A percentile compares a stretch with the other conserved stretches of the same genome.
These are phyloP conservation scores for Magnaporthiopsis incrustans DNA, from an alignment of 2,329 filamentous ascomycete species.

Conservation along the genomic window DNA sequence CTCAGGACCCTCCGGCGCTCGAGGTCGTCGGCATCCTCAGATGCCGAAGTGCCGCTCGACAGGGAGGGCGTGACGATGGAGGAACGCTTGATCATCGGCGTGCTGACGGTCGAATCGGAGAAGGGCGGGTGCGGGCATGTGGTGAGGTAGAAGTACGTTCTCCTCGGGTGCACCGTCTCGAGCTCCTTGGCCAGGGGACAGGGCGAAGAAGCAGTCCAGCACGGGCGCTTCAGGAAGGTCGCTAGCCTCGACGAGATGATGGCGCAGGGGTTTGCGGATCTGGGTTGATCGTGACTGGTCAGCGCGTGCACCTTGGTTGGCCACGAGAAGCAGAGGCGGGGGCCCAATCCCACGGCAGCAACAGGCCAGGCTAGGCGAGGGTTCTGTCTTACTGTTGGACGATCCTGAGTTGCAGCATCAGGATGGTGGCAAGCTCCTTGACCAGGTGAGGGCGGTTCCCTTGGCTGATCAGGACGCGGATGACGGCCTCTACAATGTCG, in stretches of 20 bases:
- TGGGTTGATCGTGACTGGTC: constrained; percentile 28
- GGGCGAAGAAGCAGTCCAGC: constrained; percentile 67
- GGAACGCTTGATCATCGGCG: constrained; percentile 34
- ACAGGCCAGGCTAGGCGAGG: constrained; percentile 6
- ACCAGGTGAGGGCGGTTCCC: constrained; percentile 90
- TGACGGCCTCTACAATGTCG: constrained; percentile 87
- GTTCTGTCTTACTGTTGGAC: constrained; percentile 74
- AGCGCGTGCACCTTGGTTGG: not conserved
- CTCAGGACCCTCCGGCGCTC: constrained; percentile 64
- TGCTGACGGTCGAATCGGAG: constrained; percentile 46
- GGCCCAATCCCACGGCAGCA: no score
- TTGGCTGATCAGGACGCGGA: constrained; percentile 80
- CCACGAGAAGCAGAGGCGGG: constrained; percentile 1
- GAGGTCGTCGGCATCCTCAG: constrained; percentile 60
- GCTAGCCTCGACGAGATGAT: constrained; percentile 90
- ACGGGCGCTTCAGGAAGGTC: constrained; percentile 79
- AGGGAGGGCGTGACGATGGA: constrained; percentile 76
- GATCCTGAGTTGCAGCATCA: constrained; percentile 68
- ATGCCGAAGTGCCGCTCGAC: constrained; percentile 59
- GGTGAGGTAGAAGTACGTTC: constrained; percentile 93
- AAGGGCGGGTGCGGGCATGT: constrained; percentile 79
- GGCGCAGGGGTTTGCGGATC: constrained; percentile 90
- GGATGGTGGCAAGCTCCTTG: constrained; percentile 79
- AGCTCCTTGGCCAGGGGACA: constrained; percentile 92
- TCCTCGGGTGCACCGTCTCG: constrained; percentile 83